Conservation (phyloP, 208 protist species). For the Acanthamoeba healyi region DNA sequence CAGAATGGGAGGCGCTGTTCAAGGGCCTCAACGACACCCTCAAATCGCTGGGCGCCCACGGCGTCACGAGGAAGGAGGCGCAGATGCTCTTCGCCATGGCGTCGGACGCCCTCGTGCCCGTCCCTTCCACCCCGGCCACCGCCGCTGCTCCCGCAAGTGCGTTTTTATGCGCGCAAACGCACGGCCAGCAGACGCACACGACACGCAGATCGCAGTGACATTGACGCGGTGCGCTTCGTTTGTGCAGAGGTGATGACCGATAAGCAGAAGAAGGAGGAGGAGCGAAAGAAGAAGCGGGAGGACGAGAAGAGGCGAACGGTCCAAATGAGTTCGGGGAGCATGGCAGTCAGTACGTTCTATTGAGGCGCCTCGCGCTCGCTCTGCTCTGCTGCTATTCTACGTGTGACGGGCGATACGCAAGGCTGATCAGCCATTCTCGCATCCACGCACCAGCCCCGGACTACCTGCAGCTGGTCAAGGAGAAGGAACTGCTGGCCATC, state of each 20-base stretch:
- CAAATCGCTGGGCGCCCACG: slow-evolving; percentile 14
- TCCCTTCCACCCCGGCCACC: background rate
- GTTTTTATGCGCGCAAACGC: background rate
- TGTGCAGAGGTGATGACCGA: background rate
- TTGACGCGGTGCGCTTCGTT: too few species aligned
- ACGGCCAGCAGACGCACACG: background rate
- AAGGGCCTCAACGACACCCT: slow-evolving; percentile 46
- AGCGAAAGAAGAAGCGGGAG: background rate
- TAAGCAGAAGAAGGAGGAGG: background rate
- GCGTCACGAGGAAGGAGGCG: slow-evolving; percentile 26
- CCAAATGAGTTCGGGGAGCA: background rate
- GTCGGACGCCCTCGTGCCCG: slow-evolving; percentile 5
- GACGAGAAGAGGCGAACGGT: background rate
- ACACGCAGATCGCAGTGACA: too few species aligned
- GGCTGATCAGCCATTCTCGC: background rate
- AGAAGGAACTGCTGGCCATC: background rate
- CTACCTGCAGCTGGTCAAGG: background rate
- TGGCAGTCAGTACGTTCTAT: background rate
- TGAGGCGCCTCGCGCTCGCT: too few species aligned
- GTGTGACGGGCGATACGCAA: background rate
- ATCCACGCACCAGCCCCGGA: background rate
- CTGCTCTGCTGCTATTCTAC: background rate
- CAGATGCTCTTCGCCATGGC: slow-evolving; percentile 60
- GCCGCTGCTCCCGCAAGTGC: background rate
- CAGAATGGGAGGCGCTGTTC: slow-evolving; percentile 29